Evolutionary conservation across 176 grass and related monocot genomes (phyloP), one percentile per base, ranked within the genome.

Genomic region (Carex parvula): DNA sequence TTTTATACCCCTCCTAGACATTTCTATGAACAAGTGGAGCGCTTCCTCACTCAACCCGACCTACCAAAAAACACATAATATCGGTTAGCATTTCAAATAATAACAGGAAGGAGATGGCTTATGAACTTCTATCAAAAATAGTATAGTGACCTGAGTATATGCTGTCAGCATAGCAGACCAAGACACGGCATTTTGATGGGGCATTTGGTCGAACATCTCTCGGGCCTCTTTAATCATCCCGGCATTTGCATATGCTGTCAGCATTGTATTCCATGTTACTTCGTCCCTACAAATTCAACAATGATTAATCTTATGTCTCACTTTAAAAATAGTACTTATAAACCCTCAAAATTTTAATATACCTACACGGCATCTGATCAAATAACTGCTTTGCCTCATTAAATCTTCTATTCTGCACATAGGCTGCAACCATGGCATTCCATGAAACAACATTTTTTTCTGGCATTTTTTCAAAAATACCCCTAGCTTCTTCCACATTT

Each of bases 81-180:
- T 26, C 8, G 9, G 18, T 81, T 62, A 60, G 17, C 1, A 46
- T 13, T 44, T 44, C 15, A 20, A 81, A 20, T 81, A 4, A 39
- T 44, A 5, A 81, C 0, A 56, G 50, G 39, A 13, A 79, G 42
- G 74, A 29, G 6, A 79, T 15, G 46, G 74, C 20, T 44, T 61
- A 33, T 59, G 58, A 61, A 80, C 26, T 80, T 80, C 10, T 39
- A 39, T 39, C 4, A 39, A 58, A 80, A 33, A 62, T 41, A 16
- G n/a, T 2, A 81, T 4, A 37, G 35, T 8, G 39, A 81, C 59
- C 81, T 95, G 96, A 62, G 91, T 86, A 14, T 89, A 99, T 0
- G 86, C 93, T 83, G 96, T 88, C 81, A 95, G 81, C 87, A 99
- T 95, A 66, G 91, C 96, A 64, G 96, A 90, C 91, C 96, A 99